These are phyloP conservation scores for Xylaria grammica DNA, from an alignment of 495 filamentous ascomycete genomes.

Conservation along the genomic window DNA sequence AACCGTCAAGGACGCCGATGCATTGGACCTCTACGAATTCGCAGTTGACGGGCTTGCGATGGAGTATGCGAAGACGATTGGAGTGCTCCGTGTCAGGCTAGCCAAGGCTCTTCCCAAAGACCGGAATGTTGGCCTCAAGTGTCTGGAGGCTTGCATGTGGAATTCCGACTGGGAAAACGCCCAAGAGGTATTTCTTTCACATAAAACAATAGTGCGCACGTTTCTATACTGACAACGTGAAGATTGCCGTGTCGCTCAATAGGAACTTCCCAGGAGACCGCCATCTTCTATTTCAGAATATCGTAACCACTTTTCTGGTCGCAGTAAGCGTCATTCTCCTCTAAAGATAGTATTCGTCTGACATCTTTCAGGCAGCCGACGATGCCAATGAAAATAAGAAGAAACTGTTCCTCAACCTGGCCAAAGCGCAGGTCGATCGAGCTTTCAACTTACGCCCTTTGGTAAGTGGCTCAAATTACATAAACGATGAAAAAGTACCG, in stretches of 20 bases:
- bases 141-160: constrained; percentile 49
- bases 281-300: constrained; percentile 50
- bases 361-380: constrained; percentile 40
- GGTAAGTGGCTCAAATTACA: constrained; percentile 26
- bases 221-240: constrained; percentile 9
- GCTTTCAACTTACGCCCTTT: constrained; percentile 47
- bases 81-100: constrained; percentile 45
- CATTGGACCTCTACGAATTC: constrained; percentile 51
- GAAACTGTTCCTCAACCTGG: constrained; percentile 48
- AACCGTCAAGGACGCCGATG: constrained; percentile 44
- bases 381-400: constrained; percentile 42
- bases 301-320: constrained; percentile 48
- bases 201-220: not conserved
- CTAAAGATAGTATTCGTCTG: constrained; percentile 18
- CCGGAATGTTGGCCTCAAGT: constrained; percentile 36
- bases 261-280: constrained; percentile 46
- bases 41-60: constrained; percentile 23
- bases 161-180: constrained; percentile 54
- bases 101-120: constrained; percentile 51
- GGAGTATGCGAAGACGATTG: constrained; percentile 42
- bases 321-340: constrained; percentile 41
- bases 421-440: constrained; percentile 46
- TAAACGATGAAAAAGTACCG: not conserved
- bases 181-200: constrained; percentile 43
- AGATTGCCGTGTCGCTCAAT: constrained; percentile 52